Conservation (phyloP, 306 rosid species). For the Cucumis sativus region DNA sequence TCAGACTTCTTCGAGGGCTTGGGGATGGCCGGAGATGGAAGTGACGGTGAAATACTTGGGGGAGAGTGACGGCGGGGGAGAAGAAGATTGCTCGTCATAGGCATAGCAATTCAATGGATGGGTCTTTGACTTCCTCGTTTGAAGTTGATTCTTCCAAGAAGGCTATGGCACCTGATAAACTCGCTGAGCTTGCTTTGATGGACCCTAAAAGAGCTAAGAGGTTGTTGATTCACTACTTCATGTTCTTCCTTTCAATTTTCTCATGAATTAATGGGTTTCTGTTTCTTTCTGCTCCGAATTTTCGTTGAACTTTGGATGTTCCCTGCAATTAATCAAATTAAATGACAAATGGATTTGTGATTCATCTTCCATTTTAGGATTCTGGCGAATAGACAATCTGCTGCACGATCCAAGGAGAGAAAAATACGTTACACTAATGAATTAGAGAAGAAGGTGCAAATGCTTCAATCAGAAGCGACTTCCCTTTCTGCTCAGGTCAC, state of each 20-base stretch:
- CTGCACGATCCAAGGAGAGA: slow-evolving; percentile 96
- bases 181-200: slow-evolving; percentile 87
- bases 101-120: slow-evolving; percentile 83
- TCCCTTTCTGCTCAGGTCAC: slow-evolving; percentile 92
- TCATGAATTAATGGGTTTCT: neutral
- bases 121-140: slow-evolving; percentile 41
- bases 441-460: slow-evolving; percentile 93
- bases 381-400: slow-evolving; percentile 91
- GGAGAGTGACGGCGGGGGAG: slow-evolving; percentile 19
- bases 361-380: slow-evolving; percentile 34
- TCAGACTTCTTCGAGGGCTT: slow-evolving; percentile 80
- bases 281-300: neutral
- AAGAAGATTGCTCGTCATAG: slow-evolving; percentile 43
- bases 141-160: slow-evolving; percentile 66
- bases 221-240: slow-evolving; percentile 10
- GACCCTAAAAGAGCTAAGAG: slow-evolving; percentile 94
- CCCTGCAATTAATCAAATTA: neutral
- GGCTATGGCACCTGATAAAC: slow-evolving; percentile 69
- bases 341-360: neutral
- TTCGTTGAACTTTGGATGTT: neutral
- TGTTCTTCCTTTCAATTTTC: neutral
- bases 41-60: slow-evolving; percentile 19
- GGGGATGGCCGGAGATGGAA: slow-evolving; percentile 20
- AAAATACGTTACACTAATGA: slow-evolving; percentile 74
- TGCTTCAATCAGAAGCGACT: slow-evolving; percentile 93